Percentiles rank a stretch among this genome's conserved stretches.
Conservation (phyloP, 257 asterid species). For the Primulina eburnea region DNA sequence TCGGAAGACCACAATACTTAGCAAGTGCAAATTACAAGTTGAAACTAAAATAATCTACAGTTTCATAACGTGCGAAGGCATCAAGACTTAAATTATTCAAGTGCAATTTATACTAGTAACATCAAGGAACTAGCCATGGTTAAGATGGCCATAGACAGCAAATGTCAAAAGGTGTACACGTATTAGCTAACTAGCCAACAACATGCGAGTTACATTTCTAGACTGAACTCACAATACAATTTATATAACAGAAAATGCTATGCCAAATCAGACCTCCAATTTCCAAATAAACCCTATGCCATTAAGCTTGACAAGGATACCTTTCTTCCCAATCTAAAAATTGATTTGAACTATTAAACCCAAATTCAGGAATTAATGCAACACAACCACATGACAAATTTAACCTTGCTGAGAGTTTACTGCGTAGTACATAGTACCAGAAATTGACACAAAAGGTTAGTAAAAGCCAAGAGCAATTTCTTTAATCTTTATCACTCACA, state of each 20-base stretch:
- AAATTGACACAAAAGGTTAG: background rate
- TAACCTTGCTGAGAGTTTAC: background rate
- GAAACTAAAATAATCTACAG: background rate
- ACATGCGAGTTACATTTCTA: background rate
- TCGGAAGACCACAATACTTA: conserved; percentile 23
- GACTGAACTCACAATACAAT: background rate
- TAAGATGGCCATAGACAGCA: background rate
- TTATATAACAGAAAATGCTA: background rate
- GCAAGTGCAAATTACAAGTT: conserved; percentile 9
- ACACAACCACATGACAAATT: background rate
- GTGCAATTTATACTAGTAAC: background rate
- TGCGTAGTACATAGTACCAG: background rate
- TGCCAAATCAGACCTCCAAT: background rate
- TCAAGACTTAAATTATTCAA: background rate
- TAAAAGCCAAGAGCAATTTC: background rate
- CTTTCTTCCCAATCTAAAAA: background rate
- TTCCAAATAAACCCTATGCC: background rate
- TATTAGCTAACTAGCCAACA: background rate
- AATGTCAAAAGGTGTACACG: background rate
- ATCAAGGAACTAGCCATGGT: background rate
- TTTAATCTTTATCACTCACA: background rate
- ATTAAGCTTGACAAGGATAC: background rate
- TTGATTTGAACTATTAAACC: background rate
- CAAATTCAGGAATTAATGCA: background rate
- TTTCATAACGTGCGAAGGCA: background rate